These are phyloP conservation scores for Astraeus odoratus DNA, from an alignment of 768 basidiomycete species.

Conservation along the genomic window DNA sequence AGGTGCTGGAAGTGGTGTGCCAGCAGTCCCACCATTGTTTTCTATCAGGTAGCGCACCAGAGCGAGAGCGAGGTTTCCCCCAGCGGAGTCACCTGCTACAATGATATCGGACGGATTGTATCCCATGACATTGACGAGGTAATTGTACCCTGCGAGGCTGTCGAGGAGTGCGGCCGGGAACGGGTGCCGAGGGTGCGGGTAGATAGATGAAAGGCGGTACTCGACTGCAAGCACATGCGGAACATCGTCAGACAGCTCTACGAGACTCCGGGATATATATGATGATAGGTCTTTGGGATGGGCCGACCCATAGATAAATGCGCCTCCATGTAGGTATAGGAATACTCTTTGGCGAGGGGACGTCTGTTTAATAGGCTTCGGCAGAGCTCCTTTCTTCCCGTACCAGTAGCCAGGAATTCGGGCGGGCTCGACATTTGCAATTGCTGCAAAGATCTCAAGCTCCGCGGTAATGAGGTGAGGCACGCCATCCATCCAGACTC, in stretches of 20 bases:
- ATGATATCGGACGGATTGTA: constrained; percentile 28
- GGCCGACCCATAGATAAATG: neutral
- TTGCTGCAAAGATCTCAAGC: constrained; percentile 11
- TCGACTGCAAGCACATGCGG: constrained; percentile 14
- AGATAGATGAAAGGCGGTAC: constrained; percentile 27
- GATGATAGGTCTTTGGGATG: neutral
- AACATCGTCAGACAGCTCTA: constrained; percentile 3
- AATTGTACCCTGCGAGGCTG: constrained; percentile 29
- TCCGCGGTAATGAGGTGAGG: constrained; percentile 21
- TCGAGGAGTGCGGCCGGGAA: constrained; percentile 35
- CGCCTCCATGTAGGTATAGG: constrained; percentile 1
- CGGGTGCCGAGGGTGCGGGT: constrained; percentile 14
- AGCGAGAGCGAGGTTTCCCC: constrained; percentile 29
- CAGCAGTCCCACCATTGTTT: neutral
- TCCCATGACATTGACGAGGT: constrained; percentile 24
- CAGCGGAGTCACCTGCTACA: constrained; percentile 34
- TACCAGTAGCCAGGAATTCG: constrained; percentile 26
- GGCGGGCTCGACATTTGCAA: constrained; percentile 13
- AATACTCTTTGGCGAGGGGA: neutral
- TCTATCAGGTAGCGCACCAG: constrained; percentile 14
- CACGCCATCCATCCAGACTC: constrained; percentile 24
- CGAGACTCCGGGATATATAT: neutral
- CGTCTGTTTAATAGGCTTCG: neutral
- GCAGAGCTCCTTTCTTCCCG: constrained; percentile 5
- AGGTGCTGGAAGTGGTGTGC: constrained; percentile 1